Base-by-base conservation (phyloP, 345 rosid species). In the Citropsis articulata region DNA sequence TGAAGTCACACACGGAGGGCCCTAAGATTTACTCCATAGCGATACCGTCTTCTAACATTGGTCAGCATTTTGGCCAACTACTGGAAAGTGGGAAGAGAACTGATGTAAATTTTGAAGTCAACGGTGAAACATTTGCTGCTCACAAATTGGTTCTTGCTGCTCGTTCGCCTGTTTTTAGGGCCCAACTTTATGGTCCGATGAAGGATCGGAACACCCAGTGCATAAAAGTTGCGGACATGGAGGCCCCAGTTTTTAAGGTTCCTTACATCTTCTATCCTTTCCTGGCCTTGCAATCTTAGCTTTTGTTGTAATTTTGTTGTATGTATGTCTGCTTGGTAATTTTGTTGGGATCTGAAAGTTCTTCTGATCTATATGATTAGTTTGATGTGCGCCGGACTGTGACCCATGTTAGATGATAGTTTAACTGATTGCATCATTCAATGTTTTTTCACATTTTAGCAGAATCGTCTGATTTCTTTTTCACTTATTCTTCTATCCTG, bases 141-240 rank as follows among this genome's bases (percentile, higher is more conserved):
- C 92, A 89, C 82, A 89, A 86, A 76, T 79, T 89, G 80, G 83
- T 89, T 16, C 89, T 89, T 80, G 92, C 89, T 69, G 86, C 88
- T 61, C 88, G 88, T 12, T 89, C 92, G 35, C 92, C 89, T 62
- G 90, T 89, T 59, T 87, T 89, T 77, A 86, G 80, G 81, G 92
- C 92, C 61, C 90, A 89, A 70, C 87, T 89, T 73, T 86, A 72
- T 81, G 92, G 92, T 76, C 92, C 92, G 1, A 86, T 89, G 90
- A 89, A 83, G 79, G 92, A 89, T 84, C 87, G 71, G 9, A 89
- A 87, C 62, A 89, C 92, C 13, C 77, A 72, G 75, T 57, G 22
- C 27, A 87, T 89, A 71, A 87, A 78, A 81, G 82, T 89, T 63
- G 92, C 86, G 80, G 92, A 89, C 73, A 81, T 89, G 76, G 84